These are phyloP conservation scores for grape (Vitis vinifera) DNA, from an alignment of 164 flowering plant species.

Conservation along the genomic window ASM3070453v1 NC_081820.1:19553501-19554000, in stretches of 20 bases:
- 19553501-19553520: conserved; percentile 3
- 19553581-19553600: conserved; percentile 27
- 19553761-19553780: background rate
- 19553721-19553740: too few relatives aligned
- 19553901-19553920: too few relatives aligned
- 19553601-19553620: conserved; percentile 26
- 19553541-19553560: conserved; percentile 30
- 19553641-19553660: conserved; percentile 21
- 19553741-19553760: background rate
- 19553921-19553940: too few relatives aligned
- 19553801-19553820: background rate
- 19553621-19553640: conserved; percentile 19
- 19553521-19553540: conserved; percentile 15
- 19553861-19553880: too few relatives aligned
- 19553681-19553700: conserved; percentile 22
- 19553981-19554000: too few relatives aligned
- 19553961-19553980: too few relatives aligned
- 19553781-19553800: background rate
- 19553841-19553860: too few relatives aligned
- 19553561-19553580: conserved; percentile 3
- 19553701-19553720: too few relatives aligned
- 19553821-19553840: background rate
- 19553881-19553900: too few relatives aligned
- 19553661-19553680: conserved; percentile 21
- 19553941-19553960: too few relatives aligned